These are phyloP conservation scores for Themeda triandra DNA, from an alignment of 176 grass and related monocot species.

Conservation along the genomic window DNA sequence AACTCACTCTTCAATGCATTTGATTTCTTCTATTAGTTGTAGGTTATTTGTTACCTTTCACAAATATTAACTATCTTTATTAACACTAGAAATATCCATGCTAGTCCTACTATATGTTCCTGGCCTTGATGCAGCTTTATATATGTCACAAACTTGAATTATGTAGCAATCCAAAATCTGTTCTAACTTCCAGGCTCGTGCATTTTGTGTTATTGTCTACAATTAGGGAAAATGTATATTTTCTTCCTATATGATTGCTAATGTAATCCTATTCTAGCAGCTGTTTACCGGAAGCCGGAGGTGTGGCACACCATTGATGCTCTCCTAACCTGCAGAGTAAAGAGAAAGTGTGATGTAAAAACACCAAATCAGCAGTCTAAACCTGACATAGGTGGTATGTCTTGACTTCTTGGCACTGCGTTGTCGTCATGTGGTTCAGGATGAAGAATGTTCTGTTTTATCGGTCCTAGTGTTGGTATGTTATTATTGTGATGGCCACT, in stretches of 20 bases:
- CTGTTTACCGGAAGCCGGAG: no score
- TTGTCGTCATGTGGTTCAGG: constrained; percentile 2
- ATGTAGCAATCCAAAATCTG: constrained; percentile 87
- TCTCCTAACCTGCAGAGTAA: constrained; percentile 86
- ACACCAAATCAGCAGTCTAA: constrained; percentile 30
- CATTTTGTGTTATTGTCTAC: not conserved
- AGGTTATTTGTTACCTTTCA: constrained; percentile 2
- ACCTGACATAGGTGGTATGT: constrained; percentile 49
- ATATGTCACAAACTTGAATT: constrained; percentile 59
- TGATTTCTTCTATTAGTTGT: not conserved
- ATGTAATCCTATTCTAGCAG: constrained; percentile 42
- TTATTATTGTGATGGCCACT: not conserved
- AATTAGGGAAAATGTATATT: not conserved
- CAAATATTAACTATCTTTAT: constrained; percentile 1
- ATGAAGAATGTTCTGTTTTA: not conserved
- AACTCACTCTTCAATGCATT: not conserved
- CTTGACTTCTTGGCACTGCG: not conserved
- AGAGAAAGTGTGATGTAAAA: constrained; percentile 57
- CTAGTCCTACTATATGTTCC: constrained; percentile 65
- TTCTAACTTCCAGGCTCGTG: constrained; percentile 84
- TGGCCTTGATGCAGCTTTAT: constrained; percentile 88
- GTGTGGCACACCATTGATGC: constrained; percentile 88
- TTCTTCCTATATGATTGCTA: not conserved
- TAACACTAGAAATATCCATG: constrained; percentile 2
- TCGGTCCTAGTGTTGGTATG: not conserved